phyloP scores from a whole-genome alignment of 1,139 yeast genomes.

The Trichomonascaceae sp. region DNA sequence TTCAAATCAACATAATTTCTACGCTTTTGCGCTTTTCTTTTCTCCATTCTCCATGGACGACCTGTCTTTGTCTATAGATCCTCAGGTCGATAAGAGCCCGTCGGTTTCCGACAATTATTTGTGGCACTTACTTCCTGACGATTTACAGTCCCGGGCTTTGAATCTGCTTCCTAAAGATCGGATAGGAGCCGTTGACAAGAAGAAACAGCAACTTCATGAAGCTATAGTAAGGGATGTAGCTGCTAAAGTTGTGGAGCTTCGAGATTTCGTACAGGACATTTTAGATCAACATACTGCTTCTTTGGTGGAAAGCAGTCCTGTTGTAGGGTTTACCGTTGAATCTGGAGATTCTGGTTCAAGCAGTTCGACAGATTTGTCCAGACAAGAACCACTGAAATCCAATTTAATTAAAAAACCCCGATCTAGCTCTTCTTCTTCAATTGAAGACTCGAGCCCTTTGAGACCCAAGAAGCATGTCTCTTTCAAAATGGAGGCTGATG shows the following conservation, averaged over 20 bases:
- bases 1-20: background rate
- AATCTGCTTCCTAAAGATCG: constrained; percentile 14
- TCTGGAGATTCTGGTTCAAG: background rate
- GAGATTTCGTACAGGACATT: constrained; percentile 15
- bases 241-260: constrained; percentile 13
- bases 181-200: constrained; percentile 15
- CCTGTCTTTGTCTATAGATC: constrained; percentile 16
- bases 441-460: background rate
- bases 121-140: constrained; percentile 17
- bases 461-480: constrained; percentile 6
- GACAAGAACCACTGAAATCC: constrained; percentile 4
- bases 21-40: background rate
- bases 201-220: constrained; percentile 14
- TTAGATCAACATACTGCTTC: constrained; percentile 11
- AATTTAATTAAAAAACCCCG: constrained; percentile 2
- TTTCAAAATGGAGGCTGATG: constrained; percentile 5
- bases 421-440: background rate
- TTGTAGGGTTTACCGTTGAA: background rate
- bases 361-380: background rate
- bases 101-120: constrained; percentile 20
- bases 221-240: constrained; percentile 17
- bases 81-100: constrained; percentile 18
- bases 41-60: constrained; percentile 13
- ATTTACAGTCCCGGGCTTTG: constrained; percentile 13
- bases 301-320: background rate